These are phyloP conservation scores for Ramalina peruviana DNA, from an alignment of 495 filamentous ascomycete species.

Conservation along the genomic window DNA sequence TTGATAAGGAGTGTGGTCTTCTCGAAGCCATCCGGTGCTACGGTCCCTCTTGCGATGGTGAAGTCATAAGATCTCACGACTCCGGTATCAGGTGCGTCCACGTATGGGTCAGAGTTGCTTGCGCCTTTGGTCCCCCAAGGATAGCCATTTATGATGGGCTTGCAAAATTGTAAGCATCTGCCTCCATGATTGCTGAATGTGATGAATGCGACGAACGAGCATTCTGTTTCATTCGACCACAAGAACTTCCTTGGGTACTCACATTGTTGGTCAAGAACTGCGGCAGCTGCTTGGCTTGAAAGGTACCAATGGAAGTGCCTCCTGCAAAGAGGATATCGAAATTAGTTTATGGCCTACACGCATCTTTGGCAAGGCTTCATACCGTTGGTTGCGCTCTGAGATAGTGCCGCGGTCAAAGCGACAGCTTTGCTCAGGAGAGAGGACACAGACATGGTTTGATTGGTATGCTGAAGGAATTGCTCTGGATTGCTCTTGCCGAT, in stretches of 20 bases:
- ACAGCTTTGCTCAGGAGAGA: not conserved
- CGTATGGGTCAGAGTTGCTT: slow-evolving; percentile 20
- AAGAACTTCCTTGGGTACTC: not conserved
- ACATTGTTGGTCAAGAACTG: slow-evolving; percentile 12
- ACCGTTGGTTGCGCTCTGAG: slow-evolving; percentile 3
- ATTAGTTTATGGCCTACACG: not conserved
- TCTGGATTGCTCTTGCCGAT: no score
- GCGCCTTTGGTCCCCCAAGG: slow-evolving; percentile 10
- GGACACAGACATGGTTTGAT: not conserved
- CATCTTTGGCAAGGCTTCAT: not conserved
- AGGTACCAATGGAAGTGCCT: slow-evolving; percentile 1
- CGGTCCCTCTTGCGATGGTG: slow-evolving; percentile 19
- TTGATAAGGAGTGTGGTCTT: slow-evolving; percentile 30
- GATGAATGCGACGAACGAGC: no score
- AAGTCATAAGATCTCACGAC: slow-evolving; percentile 25
- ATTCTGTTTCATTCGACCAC: not conserved
- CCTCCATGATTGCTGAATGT: not conserved
- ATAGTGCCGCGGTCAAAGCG: not conserved
- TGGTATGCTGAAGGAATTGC: no score
- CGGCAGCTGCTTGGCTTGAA: slow-evolving; percentile 4
- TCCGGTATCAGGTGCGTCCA: slow-evolving; percentile 19
- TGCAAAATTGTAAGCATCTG: not conserved
- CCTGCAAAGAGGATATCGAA: not conserved
- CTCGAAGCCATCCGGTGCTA: slow-evolving; percentile 35
- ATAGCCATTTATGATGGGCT: slow-evolving; percentile 11